Base-by-base conservation (phyloP, 2,329 filamentous ascomycete species). In the Colletotrichum cereale region DNA sequence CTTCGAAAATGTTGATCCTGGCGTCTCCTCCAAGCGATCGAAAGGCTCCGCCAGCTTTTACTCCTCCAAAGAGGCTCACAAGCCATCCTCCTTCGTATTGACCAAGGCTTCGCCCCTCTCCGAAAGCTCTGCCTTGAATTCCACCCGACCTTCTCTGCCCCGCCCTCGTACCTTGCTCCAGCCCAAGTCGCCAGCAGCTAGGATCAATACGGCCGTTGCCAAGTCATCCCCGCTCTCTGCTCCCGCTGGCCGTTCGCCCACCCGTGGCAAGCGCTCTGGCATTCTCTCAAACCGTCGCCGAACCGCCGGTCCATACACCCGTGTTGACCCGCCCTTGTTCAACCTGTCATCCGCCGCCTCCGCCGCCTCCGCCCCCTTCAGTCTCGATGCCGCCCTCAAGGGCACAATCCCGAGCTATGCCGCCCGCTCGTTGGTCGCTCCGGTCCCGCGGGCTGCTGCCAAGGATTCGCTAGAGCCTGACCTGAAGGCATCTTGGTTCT, bases 221-320 rank as follows among this genome's bases (percentile, higher is more conserved):
- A 85, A 84, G 74, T 85, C 89, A 0, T 84, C 88, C 18, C 87
- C 90, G 16, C 82, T 89, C 24, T 86, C 89, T 57, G 89, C 92
- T n/a, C 92, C 92, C 50, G 93, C 93, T 75, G 93, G 94, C 58
- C 93, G 94, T 73, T 96, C 94, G 3, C 94, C 94, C 2, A 92
- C 88, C n/a, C 85, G 91, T 62, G 82, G 82, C 77, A 95, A 94
- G 83, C 89, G 90, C 72, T 85, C 90, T 36, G 89, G 90, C 62
- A 89, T 94, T 73, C 85, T 94, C 52, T 90, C 89, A 62, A 90
- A 87, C 78, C 90, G 92, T 71, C 91, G 92, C 60, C 89, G 89
- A 71, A 88, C 87, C 21, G 87, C 86, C n/a, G 86, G 89, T 7
- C 85, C 87, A 18, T 90, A 91, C 80, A 85, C 88, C 55, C 92